Evolutionary conservation across 31 red algal species (phyloP), one percentile per base, ranked within the genome.

Genomic region (Porphyra umbilicalis): DNA sequence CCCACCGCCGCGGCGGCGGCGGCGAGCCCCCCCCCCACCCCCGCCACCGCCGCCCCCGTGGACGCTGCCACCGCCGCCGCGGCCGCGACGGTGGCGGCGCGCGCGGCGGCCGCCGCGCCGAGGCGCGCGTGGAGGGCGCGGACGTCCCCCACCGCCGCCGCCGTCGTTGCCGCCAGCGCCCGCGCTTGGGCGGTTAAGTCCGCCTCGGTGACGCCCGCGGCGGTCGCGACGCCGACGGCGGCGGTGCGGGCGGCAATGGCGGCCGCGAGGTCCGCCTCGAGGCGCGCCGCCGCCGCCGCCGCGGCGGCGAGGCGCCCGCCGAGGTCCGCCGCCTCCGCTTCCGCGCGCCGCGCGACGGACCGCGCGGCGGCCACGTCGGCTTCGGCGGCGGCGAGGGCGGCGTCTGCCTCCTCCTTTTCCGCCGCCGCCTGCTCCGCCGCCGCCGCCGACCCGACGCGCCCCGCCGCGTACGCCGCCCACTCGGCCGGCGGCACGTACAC

Each of bases 401-500:
- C 57, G 6, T 13, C 57, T 29, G 57, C 57, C 57, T 13, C 57
- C 25, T 71, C 57, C 57, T 7, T 1, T 7, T 71, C 57, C 57
- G 57, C 57, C 4, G 57, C 57, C 57, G 57, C 57, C 25, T 4
- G 13, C 57, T 71, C 57, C 20, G 57, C 57, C 6, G 57, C 57
- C 25, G 57, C 57, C 11, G 57, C 57, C 7, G 57, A 87, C 5
- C 79, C 74, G 57, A n/a, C 57, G 2, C 57, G 57, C 4, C 25
- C 7, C 25, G 57, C 57, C 25, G 57, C 57, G 25, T 71, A 71
- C 25, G 57, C 57, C 57, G 57, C 57, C 57, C 57, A 96, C 67
- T 89, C 89, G 10, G 92, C 90, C 5, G 89, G 79, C 25, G 94
- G 86, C 34, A 96, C 34, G 83, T 90, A 96, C 9, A 94, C 92